Evolutionary conservation across 306 rosid genomes (phyloP).

Genomic region (Malus sylvestris): DNA sequence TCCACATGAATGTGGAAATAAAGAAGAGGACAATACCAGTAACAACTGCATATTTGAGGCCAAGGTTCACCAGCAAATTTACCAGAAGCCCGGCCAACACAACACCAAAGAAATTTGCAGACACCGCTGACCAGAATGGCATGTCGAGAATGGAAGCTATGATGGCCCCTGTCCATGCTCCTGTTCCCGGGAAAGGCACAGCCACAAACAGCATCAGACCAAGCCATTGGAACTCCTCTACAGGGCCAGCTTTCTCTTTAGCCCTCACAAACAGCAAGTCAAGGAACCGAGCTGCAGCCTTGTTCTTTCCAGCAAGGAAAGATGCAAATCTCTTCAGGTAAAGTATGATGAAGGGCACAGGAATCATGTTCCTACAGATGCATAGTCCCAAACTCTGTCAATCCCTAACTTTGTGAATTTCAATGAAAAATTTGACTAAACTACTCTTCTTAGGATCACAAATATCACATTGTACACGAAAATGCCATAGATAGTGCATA

Average conservation of each 20-base stretch:
- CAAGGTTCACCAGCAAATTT: constrained; percentile 86
- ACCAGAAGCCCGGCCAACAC: constrained; percentile 83
- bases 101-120: constrained; percentile 82
- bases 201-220: constrained; percentile 94
- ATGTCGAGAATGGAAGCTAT: constrained; percentile 87
- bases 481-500: background rate
- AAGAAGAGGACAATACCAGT: constrained; percentile 72
- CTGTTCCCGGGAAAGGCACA: constrained; percentile 96
- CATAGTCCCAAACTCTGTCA: background rate
- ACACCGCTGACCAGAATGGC: constrained; percentile 82
- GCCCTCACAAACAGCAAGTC: constrained; percentile 65
- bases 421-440: background rate
- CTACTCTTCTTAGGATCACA: background rate
- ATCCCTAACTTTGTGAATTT: background rate
- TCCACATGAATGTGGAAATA: constrained; percentile 90
- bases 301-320: constrained; percentile 65
- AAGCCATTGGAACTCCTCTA: constrained; percentile 96
- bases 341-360: constrained; percentile 84
- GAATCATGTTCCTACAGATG: constrained; percentile 79
- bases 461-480: background rate
- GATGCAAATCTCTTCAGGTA: constrained; percentile 65
- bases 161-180: constrained; percentile 91
- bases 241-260: constrained; percentile 83
- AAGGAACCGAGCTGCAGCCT: constrained; percentile 45
- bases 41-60: constrained; percentile 65